phyloP scores from a whole-genome alignment of 306 rosid genomes.

The Boehmeria nivea region DNA sequence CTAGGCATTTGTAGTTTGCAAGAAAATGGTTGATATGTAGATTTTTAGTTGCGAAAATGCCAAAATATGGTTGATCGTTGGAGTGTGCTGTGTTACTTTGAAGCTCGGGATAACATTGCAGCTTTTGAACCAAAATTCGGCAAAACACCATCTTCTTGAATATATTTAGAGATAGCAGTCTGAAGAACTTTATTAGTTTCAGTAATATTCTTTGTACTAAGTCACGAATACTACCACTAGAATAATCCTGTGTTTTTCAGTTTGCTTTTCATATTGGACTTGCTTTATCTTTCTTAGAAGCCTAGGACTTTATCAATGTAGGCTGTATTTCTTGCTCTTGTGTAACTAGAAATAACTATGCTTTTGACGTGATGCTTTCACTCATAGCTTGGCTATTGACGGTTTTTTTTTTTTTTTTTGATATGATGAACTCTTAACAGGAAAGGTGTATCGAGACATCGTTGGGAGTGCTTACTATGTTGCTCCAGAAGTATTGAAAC shows the following conservation, averaged over 20 bases:
- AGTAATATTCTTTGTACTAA: too few relatives aligned
- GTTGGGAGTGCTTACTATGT: constrained; percentile 91
- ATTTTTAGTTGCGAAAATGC: background rate
- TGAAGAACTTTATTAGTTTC: too few relatives aligned
- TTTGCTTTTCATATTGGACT: background rate
- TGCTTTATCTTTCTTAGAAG: too few relatives aligned
- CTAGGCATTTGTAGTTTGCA: too few relatives aligned
- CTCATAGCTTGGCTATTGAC: background rate
- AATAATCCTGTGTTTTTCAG: background rate
- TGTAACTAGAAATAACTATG: background rate
- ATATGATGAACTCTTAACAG: constrained; percentile 32
- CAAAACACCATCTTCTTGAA: too few relatives aligned
- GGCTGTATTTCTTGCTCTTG: background rate
- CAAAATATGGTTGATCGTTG: background rate
- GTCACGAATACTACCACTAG: too few relatives aligned
- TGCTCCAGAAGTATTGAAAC: constrained; percentile 77
- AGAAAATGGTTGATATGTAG: too few relatives aligned
- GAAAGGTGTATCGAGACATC: constrained; percentile 64
- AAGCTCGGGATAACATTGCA: background rate
- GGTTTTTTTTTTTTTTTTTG: background rate
- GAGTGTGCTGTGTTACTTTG: background rate
- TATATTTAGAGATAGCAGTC: background rate
- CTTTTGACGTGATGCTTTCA: background rate
- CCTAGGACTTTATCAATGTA: too few relatives aligned
- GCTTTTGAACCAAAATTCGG: background rate